These are phyloP conservation scores for Centrapalus pauciflorus DNA, from an alignment of 129 eudicot species.

Conservation along the genomic window DNA sequence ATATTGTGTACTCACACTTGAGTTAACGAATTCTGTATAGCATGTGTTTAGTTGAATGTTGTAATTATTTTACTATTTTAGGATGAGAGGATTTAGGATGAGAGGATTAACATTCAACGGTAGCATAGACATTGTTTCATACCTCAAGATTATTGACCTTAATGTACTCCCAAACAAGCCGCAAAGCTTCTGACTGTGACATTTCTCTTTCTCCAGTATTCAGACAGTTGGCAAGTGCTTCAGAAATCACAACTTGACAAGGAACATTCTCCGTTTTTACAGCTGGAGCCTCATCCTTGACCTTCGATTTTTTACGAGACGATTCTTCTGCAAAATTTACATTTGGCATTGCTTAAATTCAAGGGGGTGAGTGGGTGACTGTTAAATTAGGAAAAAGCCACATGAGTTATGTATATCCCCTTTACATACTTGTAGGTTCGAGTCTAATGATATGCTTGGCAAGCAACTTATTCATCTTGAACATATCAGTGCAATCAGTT, in stretches of 20 bases:
- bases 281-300: constrained; percentile 44
- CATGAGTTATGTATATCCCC: background rate
- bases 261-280: constrained; percentile 42
- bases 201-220: constrained; percentile 76
- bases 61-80: background rate
- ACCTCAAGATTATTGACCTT: constrained; percentile 82
- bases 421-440: constrained; percentile 71
- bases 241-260: constrained; percentile 59
- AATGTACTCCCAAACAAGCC: constrained; percentile 84
- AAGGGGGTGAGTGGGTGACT: too few species aligned
- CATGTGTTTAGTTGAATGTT: background rate
- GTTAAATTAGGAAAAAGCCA: background rate
- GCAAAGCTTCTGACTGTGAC: constrained; percentile 63
- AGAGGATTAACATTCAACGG: background rate
- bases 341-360: background rate
- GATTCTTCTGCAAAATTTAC: constrained; percentile 52
- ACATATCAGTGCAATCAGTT: constrained; percentile 86
- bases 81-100: background rate
- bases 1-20: background rate
- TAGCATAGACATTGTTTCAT: background rate
- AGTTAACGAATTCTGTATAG: background rate
- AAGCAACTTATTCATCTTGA: constrained; percentile 93
- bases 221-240: constrained; percentile 69
- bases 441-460: constrained; percentile 81
- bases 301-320: constrained; percentile 48